These are phyloP conservation scores for Podila verticillata DNA, from an alignment of 192 early-diverging fungal species.

Conservation along the genomic window DNA sequence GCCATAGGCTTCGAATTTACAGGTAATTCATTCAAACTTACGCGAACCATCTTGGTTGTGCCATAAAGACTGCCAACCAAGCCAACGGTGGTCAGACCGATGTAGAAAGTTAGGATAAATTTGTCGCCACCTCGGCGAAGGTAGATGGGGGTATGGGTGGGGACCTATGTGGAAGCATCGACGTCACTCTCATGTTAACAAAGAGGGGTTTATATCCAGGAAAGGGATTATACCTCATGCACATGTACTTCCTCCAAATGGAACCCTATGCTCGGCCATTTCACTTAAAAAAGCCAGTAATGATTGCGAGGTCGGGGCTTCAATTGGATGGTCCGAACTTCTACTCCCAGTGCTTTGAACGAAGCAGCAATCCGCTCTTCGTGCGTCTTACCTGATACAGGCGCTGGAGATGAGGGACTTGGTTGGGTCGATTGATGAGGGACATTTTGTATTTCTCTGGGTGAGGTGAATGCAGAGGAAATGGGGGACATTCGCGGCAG, in stretches of 20 bases:
- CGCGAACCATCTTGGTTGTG: slow-evolving; percentile 5
- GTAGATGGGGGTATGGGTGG: not conserved
- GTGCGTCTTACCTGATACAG: slow-evolving; percentile 5
- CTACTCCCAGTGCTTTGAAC: too few species aligned
- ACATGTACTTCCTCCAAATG: too few species aligned
- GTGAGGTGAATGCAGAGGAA: too few species aligned
- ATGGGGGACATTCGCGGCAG: too few species aligned
- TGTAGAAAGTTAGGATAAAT: not conserved
- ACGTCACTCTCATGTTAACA: not conserved
- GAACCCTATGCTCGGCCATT: too few species aligned
- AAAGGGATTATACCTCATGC: too few species aligned
- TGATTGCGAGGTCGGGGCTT: too few species aligned
- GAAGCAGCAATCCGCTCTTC: too few species aligned
- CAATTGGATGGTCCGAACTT: not conserved
- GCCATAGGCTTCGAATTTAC: too few species aligned
- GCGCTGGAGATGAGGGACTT: slow-evolving; percentile 5
- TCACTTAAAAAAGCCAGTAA: too few species aligned
- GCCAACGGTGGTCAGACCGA: not conserved
- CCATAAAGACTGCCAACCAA: slow-evolving; percentile 2
- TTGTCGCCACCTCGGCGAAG: slow-evolving; percentile 1
- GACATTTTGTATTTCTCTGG: not conserved
- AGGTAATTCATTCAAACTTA: not conserved
- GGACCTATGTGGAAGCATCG: not conserved
- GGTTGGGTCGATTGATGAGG: slow-evolving; percentile 3
- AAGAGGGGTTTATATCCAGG: too few species aligned